Base-by-base conservation (phyloP, 2,329 filamentous ascomycete genomes). In the Neurospora sp. region DNA sequence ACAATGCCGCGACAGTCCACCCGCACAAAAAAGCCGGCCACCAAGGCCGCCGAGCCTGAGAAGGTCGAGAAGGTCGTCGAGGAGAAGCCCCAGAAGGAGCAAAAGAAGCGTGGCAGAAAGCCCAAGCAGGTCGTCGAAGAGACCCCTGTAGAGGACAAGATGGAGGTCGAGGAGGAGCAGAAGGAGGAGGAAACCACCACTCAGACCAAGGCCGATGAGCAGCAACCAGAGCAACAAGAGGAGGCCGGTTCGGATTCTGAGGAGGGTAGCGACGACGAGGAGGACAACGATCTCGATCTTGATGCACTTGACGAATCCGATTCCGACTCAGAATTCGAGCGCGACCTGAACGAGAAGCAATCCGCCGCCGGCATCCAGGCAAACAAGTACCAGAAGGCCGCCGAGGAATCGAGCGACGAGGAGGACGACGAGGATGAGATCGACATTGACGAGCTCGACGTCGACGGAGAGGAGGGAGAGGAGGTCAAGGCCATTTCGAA, bases 341-440 rank as follows among this genome's bases (percentile, higher is more conserved):
- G 92, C 68, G 92, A 95, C 79, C 89, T 92, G 52, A 62, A 62
- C 79, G 91, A 95, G 79, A 84, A 83, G 74, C 75, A 76, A 28
- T 67, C 69, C 66, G 68, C 70, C 67, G 69, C 68, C 15, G 70
- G 71, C 62, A 70, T 70, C 8, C 67, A 75, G 73, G 15, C 73
- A 77, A 77, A 79, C 6, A 78, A 81, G 3, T 79, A 79, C 6
- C 81, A 83, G 0, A 80, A 81, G 8, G 83, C 83, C 0, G 84
- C 86, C 0, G 82, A 84, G 0, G 85, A 85, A 0, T 87, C 88
- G 0, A 87, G 90, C 0, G 89, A 89, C 1, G 92, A 95, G 65
- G 92, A 96, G 74, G 93, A 97, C 65, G 91, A 94, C 4, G 87
- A 97, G 73, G 97, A 93, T 39, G 94, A 97, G 76, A 89, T 96